phyloP scores from a whole-genome alignment of 768 basidiomycete species.

The Inosperma sp. region DNA sequence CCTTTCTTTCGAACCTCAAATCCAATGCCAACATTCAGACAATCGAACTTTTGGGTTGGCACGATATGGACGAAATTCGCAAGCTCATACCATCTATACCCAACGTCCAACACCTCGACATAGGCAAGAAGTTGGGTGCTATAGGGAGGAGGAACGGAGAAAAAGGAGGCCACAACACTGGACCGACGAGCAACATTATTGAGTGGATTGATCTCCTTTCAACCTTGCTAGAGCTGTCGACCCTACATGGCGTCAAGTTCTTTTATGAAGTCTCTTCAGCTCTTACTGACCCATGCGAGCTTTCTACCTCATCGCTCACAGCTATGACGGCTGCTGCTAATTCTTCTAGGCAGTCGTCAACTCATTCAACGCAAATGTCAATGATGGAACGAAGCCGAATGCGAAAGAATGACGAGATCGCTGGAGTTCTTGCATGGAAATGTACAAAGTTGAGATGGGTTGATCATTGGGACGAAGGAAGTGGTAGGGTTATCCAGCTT shows the following conservation, averaged over 20 bases:
- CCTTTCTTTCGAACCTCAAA: conserved; percentile 43
- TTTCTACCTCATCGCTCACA: conserved; percentile 6
- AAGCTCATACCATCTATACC: conserved; percentile 47
- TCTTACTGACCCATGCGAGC: neutral
- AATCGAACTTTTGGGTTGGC: conserved; percentile 54
- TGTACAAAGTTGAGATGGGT: conserved; percentile 55
- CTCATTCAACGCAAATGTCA: conserved; percentile 27
- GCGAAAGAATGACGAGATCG: conserved; percentile 65
- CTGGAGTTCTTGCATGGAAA: conserved; percentile 58
- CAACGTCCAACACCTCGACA: conserved; percentile 49
- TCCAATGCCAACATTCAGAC: conserved; percentile 35
- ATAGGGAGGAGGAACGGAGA: conserved; percentile 9
- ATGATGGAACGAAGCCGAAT: conserved; percentile 58
- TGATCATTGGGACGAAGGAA: conserved; percentile 63
- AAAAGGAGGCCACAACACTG: conserved; percentile 9
- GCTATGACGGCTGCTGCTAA: neutral
- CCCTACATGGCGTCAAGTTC: neutral
- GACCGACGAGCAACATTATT: conserved; percentile 39
- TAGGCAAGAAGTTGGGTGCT: conserved; percentile 40
- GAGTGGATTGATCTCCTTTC: conserved; percentile 50
- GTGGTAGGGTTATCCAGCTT: conserved; percentile 50
- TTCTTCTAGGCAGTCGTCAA: no score
- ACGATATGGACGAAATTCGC: conserved; percentile 56
- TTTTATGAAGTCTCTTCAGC: neutral
- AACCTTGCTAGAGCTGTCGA: neutral